Percentiles rank a stretch among this genome's conserved stretches.
These are phyloP conservation scores for Tulasnella calospora DNA, from an alignment of 768 basidiomycete species.

Conservation along the genomic window DNA sequence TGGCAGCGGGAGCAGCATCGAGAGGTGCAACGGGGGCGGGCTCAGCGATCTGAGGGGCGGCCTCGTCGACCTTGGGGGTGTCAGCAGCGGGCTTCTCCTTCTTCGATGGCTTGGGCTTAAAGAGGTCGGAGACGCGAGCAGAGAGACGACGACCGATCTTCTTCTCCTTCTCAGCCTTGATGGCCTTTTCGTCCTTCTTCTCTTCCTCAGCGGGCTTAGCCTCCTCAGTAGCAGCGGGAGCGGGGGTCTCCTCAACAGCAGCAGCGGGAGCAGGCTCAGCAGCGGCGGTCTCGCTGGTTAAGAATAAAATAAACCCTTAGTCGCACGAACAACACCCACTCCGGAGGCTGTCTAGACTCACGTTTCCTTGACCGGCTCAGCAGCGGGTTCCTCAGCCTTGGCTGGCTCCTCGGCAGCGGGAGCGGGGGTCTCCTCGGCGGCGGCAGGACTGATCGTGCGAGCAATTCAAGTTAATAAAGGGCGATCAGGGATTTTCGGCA, in stretches of 20 bases:
- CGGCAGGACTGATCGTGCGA: constrained; percentile 35
- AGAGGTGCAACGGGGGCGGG: constrained; percentile 76
- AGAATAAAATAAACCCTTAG: background rate
- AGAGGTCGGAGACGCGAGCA: constrained; percentile 73
- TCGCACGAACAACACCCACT: background rate
- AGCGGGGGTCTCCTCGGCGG: constrained; percentile 42
- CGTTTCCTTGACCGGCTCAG: constrained; percentile 68
- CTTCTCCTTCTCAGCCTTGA: constrained; percentile 29
- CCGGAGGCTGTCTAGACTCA: constrained; percentile 38
- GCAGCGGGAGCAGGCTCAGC: constrained; percentile 36
- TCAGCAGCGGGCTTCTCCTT: constrained; percentile 44
- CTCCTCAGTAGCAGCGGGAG: constrained; percentile 35
- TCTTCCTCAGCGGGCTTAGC: constrained; percentile 49
- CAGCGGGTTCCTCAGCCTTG: constrained; percentile 19
- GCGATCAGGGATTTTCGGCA: background rate
- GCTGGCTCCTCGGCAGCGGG: constrained; percentile 39
- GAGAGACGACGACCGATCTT: constrained; percentile 83
- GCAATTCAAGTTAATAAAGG: background rate
- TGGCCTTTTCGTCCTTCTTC: constrained; percentile 32
- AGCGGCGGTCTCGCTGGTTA: constrained; percentile 29
- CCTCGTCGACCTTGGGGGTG: constrained; percentile 80
- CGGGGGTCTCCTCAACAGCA: constrained; percentile 45
- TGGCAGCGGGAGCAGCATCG: constrained; percentile 47
- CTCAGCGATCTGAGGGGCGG: constrained; percentile 84
- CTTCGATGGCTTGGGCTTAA: constrained; percentile 66